These are phyloP conservation scores for Grosmannia penicillata DNA, from an alignment of 2,329 filamentous ascomycete genomes.

Conservation along the genomic window DNA sequence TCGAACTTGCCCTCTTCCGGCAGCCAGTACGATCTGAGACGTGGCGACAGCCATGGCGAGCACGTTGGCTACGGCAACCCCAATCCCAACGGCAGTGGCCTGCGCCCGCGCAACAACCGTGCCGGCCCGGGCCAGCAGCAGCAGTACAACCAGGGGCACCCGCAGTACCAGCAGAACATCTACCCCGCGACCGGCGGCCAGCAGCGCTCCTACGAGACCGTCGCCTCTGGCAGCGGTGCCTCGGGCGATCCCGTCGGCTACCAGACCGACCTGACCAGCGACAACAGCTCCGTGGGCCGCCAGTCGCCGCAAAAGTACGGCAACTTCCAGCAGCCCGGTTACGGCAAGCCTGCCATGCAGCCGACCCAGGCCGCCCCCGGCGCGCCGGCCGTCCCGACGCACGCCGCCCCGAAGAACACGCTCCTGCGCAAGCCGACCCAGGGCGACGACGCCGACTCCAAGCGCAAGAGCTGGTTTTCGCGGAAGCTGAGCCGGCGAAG, in stretches of 20 bases:
- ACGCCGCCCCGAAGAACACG: conserved; percentile 2
- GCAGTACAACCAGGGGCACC: conserved; percentile 21
- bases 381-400: too few relatives aligned
- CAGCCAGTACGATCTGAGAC: conserved; percentile 24
- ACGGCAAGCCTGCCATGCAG: too few relatives aligned
- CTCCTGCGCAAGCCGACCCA: conserved; percentile 15
- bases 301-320: conserved; percentile 36
- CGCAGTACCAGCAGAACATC: conserved; percentile 26
- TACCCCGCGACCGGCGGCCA: conserved; percentile 46
- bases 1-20: conserved; percentile 16
- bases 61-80: conserved; percentile 26
- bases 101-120: conserved; percentile 19
- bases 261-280: conserved; percentile 70
- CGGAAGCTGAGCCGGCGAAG: conserved; percentile 57
- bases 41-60: conserved; percentile 28
- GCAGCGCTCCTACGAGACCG: conserved; percentile 75
- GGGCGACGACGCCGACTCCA: background rate
- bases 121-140: conserved; percentile 15
- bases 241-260: conserved; percentile 63
- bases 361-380: too few relatives aligned
- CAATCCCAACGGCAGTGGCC: conserved; percentile 24
- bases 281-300: conserved; percentile 75
- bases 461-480: conserved; percentile 84
- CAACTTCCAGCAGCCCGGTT: conserved; percentile 5
- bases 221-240: conserved; percentile 62